A percentile compares a stretch with the other conserved stretches of the same genome.
Conservation (phyloP, 768 basidiomycete genomes). For the Russula emetica region DNA sequence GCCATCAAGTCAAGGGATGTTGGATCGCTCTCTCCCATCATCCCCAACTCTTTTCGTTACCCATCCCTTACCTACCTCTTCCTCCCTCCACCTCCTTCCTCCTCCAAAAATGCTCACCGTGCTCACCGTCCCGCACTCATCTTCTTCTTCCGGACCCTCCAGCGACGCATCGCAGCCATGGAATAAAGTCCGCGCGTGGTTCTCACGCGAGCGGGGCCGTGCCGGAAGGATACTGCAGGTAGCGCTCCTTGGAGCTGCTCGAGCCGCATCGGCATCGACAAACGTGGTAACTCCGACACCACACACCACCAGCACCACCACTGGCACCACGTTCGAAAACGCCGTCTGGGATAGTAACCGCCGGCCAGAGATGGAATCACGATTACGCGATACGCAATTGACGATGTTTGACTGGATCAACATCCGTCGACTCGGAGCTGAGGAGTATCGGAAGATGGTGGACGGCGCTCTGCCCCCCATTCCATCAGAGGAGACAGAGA, state of each 20-base stretch:
- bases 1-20: constrained; percentile 5
- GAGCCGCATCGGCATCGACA: constrained; percentile 21
- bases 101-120: constrained; percentile 19
- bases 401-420: constrained; percentile 26
- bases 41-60: neutral
- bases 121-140: constrained; percentile 15
- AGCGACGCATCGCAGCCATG: constrained; percentile 18
- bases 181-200: constrained; percentile 25
- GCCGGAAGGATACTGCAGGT: constrained; percentile 20
- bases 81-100: neutral
- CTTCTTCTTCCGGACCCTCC: constrained; percentile 10
- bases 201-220: constrained; percentile 25
- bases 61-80: neutral
- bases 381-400: constrained; percentile 18
- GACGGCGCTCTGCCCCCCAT: constrained; percentile 20
- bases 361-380: constrained; percentile 15
- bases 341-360: constrained; percentile 12
- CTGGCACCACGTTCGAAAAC: neutral
- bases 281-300: constrained; percentile 15
- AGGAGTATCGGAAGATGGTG: constrained; percentile 15
- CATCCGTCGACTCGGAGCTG: constrained; percentile 8
- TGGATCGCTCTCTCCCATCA: neutral
- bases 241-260: constrained; percentile 20
- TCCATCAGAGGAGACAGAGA: constrained; percentile 12
- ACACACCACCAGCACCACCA: neutral